A percentile compares a stretch with the other conserved stretches of the same genome.
Conservation (phyloP, 306 rosid genomes). For the Alnus rubra region DNA sequence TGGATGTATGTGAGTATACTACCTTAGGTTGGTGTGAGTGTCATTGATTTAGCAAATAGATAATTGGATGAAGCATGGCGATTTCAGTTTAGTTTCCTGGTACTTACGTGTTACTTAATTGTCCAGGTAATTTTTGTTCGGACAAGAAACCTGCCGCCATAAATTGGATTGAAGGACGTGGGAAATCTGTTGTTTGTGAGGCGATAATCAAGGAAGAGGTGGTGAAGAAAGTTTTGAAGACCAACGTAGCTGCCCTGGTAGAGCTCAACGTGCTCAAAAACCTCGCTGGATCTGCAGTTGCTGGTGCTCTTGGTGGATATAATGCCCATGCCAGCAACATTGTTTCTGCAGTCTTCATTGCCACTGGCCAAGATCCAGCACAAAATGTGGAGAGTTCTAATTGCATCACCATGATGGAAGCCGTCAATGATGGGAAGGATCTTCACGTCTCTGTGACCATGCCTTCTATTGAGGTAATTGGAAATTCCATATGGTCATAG, state of each 20-base stretch:
- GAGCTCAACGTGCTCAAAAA: slow-evolving; percentile 76
- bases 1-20: not conserved
- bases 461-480: slow-evolving; percentile 69
- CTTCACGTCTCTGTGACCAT: slow-evolving; percentile 73
- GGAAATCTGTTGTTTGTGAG: slow-evolving; percentile 73
- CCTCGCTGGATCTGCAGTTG: slow-evolving; percentile 65
- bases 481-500: not conserved
- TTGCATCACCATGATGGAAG: slow-evolving; percentile 73
- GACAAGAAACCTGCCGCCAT: slow-evolving; percentile 76
- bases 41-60: too few species aligned
- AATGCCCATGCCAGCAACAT: slow-evolving; percentile 86
- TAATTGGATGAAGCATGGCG: too few species aligned
- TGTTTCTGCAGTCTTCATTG: slow-evolving; percentile 65
- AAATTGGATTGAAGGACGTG: slow-evolving; percentile 78
- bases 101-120: not conserved
- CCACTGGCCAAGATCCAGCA: slow-evolving; percentile 88
- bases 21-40: not conserved
- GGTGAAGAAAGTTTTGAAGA: slow-evolving; percentile 66
- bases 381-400: slow-evolving; percentile 83
- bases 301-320: slow-evolving; percentile 77
- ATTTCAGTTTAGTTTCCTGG: not conserved
- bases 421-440: slow-evolving; percentile 64
- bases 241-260: slow-evolving; percentile 50
- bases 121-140: slow-evolving; percentile 65
- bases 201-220: slow-evolving; percentile 62